Conservation (phyloP, 352 stramenopile genomes). For the Pythium phragmiticola region DNA sequence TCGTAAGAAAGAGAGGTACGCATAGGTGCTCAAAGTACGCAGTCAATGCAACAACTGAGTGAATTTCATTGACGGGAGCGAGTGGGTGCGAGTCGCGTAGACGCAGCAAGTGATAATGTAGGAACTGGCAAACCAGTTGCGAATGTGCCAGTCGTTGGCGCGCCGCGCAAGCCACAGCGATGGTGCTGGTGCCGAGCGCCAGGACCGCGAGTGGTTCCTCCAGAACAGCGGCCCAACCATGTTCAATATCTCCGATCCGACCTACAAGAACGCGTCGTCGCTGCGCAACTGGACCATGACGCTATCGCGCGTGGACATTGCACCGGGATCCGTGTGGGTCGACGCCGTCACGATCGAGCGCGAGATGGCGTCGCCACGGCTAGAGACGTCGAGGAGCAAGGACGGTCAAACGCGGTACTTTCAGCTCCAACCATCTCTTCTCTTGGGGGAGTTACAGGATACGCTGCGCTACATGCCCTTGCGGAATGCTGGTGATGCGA, state of each 20-base stretch:
- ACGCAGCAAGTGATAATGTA: too few species aligned
- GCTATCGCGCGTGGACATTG: slow-evolving; percentile 1
- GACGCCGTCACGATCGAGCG: slow-evolving; percentile 3
- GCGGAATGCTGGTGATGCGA: too few species aligned
- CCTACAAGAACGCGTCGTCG: not conserved
- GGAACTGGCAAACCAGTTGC: too few species aligned
- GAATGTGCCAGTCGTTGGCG: too few species aligned
- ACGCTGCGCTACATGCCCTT: not conserved
- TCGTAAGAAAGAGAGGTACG: too few species aligned
- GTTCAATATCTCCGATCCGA: not conserved
- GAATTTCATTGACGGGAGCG: too few species aligned
- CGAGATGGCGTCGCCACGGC: not conserved
- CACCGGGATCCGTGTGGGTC: not conserved
- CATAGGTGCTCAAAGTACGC: too few species aligned
- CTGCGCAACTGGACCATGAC: slow-evolving; percentile 3
- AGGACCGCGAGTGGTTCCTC: slow-evolving; percentile 4
- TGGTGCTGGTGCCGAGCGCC: too few species aligned
- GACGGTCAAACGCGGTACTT: not conserved
- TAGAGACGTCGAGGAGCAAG: not conserved
- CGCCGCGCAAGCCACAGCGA: too few species aligned
- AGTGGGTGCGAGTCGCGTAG: too few species aligned
- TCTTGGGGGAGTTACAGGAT: too few species aligned
- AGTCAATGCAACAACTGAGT: too few species aligned
- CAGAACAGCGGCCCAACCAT: not conserved
- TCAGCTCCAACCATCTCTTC: not conserved